These are phyloP conservation scores for Talaromyces atroroseus DNA, from an alignment of 2,329 filamentous ascomycete species.

Conservation along the genomic window DNA sequence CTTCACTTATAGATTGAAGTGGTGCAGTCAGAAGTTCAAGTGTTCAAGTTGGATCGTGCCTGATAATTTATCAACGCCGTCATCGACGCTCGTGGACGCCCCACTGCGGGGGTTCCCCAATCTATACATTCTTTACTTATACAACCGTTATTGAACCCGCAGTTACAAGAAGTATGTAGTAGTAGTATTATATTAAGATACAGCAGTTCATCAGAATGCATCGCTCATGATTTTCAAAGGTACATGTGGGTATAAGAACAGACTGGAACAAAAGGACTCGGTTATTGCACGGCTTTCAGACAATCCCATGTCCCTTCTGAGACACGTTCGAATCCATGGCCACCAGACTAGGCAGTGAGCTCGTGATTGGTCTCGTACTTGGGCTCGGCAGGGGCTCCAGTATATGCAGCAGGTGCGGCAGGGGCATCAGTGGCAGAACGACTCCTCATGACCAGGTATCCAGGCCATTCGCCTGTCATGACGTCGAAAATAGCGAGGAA, in stretches of 20 bases:
- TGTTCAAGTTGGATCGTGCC: no score
- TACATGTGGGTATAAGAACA: conserved; percentile 7
- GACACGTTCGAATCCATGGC: not conserved
- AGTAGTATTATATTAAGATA: not conserved
- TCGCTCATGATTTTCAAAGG: conserved; percentile 5
- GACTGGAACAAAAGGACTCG: not conserved
- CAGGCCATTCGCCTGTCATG: conserved; percentile 22
- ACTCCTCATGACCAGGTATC: conserved; percentile 17
- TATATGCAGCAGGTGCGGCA: not conserved
- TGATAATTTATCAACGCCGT: not conserved
- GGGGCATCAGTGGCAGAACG: not conserved
- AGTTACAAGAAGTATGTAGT: not conserved
- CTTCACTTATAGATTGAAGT: not conserved
- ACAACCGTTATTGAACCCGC: no score
- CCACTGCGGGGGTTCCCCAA: not conserved
- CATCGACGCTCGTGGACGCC: not conserved
- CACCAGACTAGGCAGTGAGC: conserved; percentile 10
- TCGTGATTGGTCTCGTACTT: conserved; percentile 13
- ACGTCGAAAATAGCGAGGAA: conserved; percentile 26
- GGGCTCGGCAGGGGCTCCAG: conserved; percentile 10
- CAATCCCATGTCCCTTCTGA: not conserved
- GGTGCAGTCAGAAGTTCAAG: no score
- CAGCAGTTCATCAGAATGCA: not conserved
- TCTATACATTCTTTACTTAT: not conserved
- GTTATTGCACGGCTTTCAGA: not conserved